Conservation (phyloP, 768 basidiomycete species). For the Gloeopeniophorella convolvens region DNA sequence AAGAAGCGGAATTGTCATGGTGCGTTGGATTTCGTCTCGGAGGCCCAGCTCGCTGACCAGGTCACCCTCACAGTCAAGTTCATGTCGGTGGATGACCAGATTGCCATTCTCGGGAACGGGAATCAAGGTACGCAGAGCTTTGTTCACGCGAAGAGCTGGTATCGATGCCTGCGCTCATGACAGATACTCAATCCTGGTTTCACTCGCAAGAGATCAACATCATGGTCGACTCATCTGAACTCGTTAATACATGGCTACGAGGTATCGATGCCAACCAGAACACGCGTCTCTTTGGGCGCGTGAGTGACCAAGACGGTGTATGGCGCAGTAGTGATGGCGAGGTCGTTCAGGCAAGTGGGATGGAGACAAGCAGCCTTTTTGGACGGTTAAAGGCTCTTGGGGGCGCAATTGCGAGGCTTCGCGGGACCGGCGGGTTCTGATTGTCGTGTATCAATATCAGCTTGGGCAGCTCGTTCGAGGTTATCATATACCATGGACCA, state of each 20-base stretch:
- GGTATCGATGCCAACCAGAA: constrained; percentile 40
- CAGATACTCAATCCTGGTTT: constrained; percentile 66
- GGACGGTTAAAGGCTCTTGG: constrained; percentile 12
- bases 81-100: constrained; percentile 57
- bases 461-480: background rate
- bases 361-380: constrained; percentile 4
- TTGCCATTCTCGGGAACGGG: constrained; percentile 64
- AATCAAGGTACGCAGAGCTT: constrained; percentile 44
- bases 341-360: constrained; percentile 16
- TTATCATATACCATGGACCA: too few relatives aligned
- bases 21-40: constrained; percentile 21
- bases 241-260: constrained; percentile 42
- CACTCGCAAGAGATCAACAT: constrained; percentile 67
- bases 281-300: constrained; percentile 29
- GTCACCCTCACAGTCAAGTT: constrained; percentile 42
- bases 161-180: too few relatives aligned
- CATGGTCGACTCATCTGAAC: constrained; percentile 42
- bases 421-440: constrained; percentile 8
- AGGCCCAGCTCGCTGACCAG: background rate
- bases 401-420: background rate
- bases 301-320: constrained; percentile 15
- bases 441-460: background rate
- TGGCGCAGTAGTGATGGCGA: constrained; percentile 13
- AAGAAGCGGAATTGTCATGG: constrained; percentile 68
- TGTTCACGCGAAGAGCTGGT: background rate